Evolutionary conservation across 495 filamentous ascomycete genomes (phyloP), one percentile per base, ranked within the genome.

Genomic region (Ascodesmis nigricans): DNA sequence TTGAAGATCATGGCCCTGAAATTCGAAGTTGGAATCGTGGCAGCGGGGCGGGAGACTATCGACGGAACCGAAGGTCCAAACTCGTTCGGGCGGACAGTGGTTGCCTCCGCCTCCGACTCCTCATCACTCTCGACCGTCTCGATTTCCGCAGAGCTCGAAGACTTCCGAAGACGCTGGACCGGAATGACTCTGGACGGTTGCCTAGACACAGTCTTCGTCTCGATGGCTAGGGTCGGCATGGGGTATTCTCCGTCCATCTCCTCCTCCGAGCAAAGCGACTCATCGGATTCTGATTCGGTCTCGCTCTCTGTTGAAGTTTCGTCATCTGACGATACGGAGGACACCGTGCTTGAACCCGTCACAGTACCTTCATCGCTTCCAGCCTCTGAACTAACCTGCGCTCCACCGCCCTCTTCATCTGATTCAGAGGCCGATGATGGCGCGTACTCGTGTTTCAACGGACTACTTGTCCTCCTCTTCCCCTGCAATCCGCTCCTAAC

Each of bases 361-460:
- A 3, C 53, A 24, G 61, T 62, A 26, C 55, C 58, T 4, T 60
- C 61, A 26, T 66, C 63, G 4, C 62, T 46, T 13, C 63, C 63
- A 24, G 64, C 64, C 30, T 60, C 58, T 14, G 58, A n/a, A n/a
- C n/a, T n/a, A n/a, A n/a, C n/a, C n/a, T n/a, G n/a, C n/a, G 59
- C 1, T 53, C 56, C 29, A 58, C 51, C 3, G 59, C 19, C 61
- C 5, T 62, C 58, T 1, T 58, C 62, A 18, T 54, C 45, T 4
- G 58, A 59, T 18, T 50, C 45, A 0, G 76, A 76, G 33, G 68
- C 69, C 25, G 79, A 83, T 1, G 87, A 95, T 2, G 90, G 90
- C 43, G 80, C 77, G 46, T 92, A 99, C 58, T 99, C 82, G 46
- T 93, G 87, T 55, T 99, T 99, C 38, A 99, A 62, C 5, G 90